Percentiles rank a stretch among this genome's conserved stretches.
These are phyloP conservation scores for Haplosporangium sp. DNA, from an alignment of 371 early-diverging fungal species.

Conservation along the genomic window DNA sequence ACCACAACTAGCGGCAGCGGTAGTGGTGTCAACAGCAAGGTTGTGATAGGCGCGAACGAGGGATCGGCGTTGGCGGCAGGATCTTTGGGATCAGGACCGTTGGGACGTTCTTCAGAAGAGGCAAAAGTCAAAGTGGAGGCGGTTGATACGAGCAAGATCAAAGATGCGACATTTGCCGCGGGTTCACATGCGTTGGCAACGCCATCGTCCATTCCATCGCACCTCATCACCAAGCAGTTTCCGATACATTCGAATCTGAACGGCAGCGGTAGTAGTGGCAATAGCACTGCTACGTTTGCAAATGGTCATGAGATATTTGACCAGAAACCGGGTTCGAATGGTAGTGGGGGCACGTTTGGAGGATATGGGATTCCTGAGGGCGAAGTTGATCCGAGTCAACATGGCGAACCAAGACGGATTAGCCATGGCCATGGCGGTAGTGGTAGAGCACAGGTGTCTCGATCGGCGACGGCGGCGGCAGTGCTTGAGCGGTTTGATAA, in stretches of 20 bases:
- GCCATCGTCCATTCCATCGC: neutral
- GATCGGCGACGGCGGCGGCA: too few species aligned
- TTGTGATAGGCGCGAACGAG: neutral
- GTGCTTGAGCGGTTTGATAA: constrained; percentile 44
- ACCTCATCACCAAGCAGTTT: neutral
- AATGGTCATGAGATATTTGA: too few species aligned
- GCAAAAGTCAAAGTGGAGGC: too few species aligned
- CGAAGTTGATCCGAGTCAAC: constrained; percentile 37
- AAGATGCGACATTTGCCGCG: too few species aligned
- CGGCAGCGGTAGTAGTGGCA: too few species aligned
- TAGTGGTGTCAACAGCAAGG: neutral
- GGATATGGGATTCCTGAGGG: constrained; percentile 42
- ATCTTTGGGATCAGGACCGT: constrained; percentile 9
- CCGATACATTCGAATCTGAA: too few species aligned
- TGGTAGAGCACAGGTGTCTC: constrained; percentile 14
- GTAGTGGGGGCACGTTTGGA: constrained; percentile 22
- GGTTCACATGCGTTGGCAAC: too few species aligned
- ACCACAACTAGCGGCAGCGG: neutral
- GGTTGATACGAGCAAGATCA: too few species aligned
- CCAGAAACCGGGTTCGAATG: constrained; percentile 25
- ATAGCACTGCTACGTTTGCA: too few species aligned
- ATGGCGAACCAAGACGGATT: constrained; percentile 27
- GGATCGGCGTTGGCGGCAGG: neutral
- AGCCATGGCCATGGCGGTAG: constrained; percentile 1
- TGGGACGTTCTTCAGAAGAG: neutral